phyloP scores from a whole-genome alignment of 805 yeast genomes.

The Grigorovia humatica region DNA sequence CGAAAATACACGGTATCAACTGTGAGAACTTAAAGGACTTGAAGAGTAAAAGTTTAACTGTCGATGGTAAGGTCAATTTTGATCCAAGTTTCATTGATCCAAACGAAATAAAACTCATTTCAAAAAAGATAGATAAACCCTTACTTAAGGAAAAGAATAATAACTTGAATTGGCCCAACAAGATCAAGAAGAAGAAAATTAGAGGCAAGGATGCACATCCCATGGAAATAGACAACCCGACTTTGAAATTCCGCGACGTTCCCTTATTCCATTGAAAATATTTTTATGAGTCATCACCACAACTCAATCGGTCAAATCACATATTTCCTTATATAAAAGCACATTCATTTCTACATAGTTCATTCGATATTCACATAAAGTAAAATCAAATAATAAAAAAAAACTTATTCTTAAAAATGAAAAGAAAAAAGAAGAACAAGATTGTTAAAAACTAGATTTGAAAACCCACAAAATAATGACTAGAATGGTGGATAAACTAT shows the following conservation, averaged over 20 bases:
- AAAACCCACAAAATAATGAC: not conserved
- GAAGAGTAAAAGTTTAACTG: slow-evolving; percentile 2
- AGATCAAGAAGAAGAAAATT: slow-evolving; percentile 7
- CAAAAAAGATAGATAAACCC: slow-evolving; percentile 16
- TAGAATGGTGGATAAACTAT: not conserved
- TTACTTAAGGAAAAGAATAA: slow-evolving; percentile 13
- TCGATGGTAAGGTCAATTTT: slow-evolving; percentile 3
- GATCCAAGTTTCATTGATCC: slow-evolving; percentile 8
- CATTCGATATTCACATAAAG: too few species aligned
- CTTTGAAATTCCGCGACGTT: slow-evolving; percentile 9
- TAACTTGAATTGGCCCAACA: slow-evolving; percentile 18
- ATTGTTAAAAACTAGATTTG: not conserved
- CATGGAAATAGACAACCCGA: not conserved
- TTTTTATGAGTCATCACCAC: not conserved
- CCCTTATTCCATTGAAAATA: slow-evolving; percentile 9
- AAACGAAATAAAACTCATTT: slow-evolving; percentile 16
- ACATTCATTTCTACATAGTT: not conserved
- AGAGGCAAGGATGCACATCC: not conserved
- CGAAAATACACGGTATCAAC: slow-evolving; percentile 17
- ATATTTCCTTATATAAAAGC: too few species aligned
- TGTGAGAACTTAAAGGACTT: slow-evolving; percentile 12
- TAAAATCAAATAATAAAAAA: not conserved
- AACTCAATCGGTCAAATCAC: too few species aligned
- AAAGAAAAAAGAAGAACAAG: too few species aligned
- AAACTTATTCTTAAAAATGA: not conserved